Conservation (phyloP, 805 yeast species). For the Saccharomyces mikatae region DNA sequence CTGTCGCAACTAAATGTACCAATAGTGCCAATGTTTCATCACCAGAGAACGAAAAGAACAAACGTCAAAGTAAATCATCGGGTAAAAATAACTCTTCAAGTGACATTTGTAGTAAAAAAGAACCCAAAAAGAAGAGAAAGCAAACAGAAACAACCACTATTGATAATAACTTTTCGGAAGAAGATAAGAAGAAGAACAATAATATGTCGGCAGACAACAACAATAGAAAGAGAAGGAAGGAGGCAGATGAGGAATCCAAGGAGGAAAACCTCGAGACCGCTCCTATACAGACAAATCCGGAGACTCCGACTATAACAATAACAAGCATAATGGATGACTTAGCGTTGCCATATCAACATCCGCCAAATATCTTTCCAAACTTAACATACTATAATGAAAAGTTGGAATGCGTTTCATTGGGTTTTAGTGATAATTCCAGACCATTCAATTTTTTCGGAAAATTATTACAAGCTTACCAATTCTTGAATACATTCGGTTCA, state of each 20-base stretch:
- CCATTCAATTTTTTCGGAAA: conserved; percentile 17
- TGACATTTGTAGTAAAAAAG: not conserved
- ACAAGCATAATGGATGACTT: conserved; percentile 25
- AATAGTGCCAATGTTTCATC: conserved; percentile 16
- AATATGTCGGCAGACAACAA: conserved; percentile 15
- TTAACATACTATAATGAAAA: conserved; percentile 16
- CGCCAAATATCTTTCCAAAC: conserved; percentile 13
- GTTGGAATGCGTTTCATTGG: conserved; percentile 16
- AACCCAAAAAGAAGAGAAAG: conserved; percentile 2
- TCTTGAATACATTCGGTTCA: conserved; percentile 24
- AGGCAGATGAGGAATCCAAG: not conserved
- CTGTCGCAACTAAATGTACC: not conserved
- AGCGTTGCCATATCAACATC: conserved; percentile 19
- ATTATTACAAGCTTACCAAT: conserved; percentile 25
- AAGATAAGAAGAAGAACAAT: conserved; percentile 12
- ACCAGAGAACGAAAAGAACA: conserved; percentile 20
- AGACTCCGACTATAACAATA: conserved; percentile 3
- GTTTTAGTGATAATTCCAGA: not conserved
- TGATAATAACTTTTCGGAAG: conserved; percentile 5
- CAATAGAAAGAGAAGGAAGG: conserved; percentile 9
- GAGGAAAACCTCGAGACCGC: conserved; percentile 5
- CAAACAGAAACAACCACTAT: conserved; percentile 1
- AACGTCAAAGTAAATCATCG: not conserved
- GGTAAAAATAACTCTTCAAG: not conserved
- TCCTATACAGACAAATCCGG: not conserved